phyloP scores from a whole-genome alignment of 2,329 filamentous ascomycete genomes.

The Colletotrichum truncatum region DNA sequence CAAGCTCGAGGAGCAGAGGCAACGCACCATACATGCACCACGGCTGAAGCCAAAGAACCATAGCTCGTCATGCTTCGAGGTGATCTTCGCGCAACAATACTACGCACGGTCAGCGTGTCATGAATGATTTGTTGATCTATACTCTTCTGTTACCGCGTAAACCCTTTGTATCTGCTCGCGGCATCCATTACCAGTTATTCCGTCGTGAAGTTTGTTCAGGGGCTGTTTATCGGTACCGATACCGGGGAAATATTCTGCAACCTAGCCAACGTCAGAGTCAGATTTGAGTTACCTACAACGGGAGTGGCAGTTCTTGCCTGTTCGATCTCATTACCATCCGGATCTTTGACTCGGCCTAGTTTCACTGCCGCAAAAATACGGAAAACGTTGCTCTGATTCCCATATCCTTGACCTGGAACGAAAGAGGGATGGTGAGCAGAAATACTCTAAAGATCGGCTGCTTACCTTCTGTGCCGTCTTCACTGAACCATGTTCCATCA shows the following conservation, averaged over 20 bases:
- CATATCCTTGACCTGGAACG: slow-evolving; percentile 10
- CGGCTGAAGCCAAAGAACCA: slow-evolving; percentile 51
- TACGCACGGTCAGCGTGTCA: neutral
- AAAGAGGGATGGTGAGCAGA: too few relatives aligned
- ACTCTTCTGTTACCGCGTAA: slow-evolving; percentile 30
- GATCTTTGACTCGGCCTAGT: neutral
- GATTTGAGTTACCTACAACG: too few relatives aligned
- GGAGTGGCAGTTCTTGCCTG: neutral
- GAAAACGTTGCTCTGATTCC: slow-evolving; percentile 22
- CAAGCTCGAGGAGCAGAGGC: too few relatives aligned
- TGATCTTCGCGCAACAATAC: slow-evolving; percentile 18
- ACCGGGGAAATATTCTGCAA: slow-evolving; percentile 27
- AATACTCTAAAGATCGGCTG: too few relatives aligned
- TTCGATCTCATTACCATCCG: neutral
- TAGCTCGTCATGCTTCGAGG: slow-evolving; percentile 42
- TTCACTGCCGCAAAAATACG: slow-evolving; percentile 19
- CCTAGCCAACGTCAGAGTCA: neutral
- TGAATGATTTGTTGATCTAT: neutral
- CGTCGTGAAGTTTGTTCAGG: slow-evolving; percentile 33
- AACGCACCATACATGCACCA: slow-evolving; percentile 45
- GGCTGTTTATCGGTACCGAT: slow-evolving; percentile 32
- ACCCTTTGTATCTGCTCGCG: slow-evolving; percentile 34
- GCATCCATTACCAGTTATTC: slow-evolving; percentile 28
- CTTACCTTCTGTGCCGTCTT: slow-evolving; percentile 25
- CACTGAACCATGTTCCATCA: slow-evolving; percentile 24